phyloP scores from a whole-genome alignment of 306 rosid genomes.

The Vigna trinervia region DNA sequence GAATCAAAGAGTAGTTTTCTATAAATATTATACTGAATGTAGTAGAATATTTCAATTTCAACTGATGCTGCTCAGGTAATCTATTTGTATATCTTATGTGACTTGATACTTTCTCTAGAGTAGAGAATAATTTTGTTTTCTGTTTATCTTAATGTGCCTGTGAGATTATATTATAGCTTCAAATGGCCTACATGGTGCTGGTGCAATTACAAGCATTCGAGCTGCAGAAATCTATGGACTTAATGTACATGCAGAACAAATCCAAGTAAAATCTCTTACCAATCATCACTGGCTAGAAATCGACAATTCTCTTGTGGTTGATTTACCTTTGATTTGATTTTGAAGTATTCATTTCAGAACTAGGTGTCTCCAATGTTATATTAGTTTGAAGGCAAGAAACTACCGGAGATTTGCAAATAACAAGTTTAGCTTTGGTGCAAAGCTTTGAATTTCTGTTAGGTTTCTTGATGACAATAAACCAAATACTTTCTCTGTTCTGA shows the following conservation, averaged over 20 bases:
- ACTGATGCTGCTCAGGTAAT: too few relatives aligned
- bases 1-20: not conserved
- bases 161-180: too few relatives aligned
- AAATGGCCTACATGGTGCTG: too few relatives aligned
- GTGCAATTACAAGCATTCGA: not conserved
- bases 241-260: slow-evolving; percentile 56
- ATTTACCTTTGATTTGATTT: too few relatives aligned
- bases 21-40: not conserved
- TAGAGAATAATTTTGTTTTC: too few relatives aligned
- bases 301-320: too few relatives aligned
- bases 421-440: slow-evolving; percentile 1
- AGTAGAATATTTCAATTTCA: not conserved
- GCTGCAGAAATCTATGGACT: too few relatives aligned
- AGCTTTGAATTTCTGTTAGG: not conserved
- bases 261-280: slow-evolving; percentile 56
- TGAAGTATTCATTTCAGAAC: not conserved
- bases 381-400: not conserved
- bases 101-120: too few relatives aligned
- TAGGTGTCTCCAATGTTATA: slow-evolving; percentile 9
- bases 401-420: slow-evolving; percentile 4
- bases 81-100: too few relatives aligned
- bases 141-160: too few relatives aligned
- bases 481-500: too few relatives aligned
- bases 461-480: too few relatives aligned
- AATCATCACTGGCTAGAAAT: slow-evolving; percentile 19